Percentiles rank a stretch among this genome's conserved stretches.
These are phyloP conservation scores for Penicillium riverlandense DNA, from an alignment of 495 filamentous ascomycete species.

Conservation along the genomic window DNA sequence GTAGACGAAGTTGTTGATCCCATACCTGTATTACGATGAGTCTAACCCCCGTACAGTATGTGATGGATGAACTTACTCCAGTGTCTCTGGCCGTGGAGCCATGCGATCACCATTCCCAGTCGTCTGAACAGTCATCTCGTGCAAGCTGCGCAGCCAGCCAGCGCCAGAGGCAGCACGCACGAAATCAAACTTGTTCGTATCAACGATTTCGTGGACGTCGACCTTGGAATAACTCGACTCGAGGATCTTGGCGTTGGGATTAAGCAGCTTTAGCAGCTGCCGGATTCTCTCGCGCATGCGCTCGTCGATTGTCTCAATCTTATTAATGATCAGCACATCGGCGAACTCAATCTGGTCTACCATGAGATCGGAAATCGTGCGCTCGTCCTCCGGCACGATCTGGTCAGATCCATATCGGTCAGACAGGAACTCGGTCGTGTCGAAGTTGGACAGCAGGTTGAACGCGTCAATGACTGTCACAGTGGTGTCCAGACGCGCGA, in stretches of 20 bases:
- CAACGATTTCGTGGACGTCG: slow-evolving; percentile 43
- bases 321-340: slow-evolving; percentile 53
- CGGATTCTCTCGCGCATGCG: slow-evolving; percentile 31
- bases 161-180: slow-evolving; percentile 34
- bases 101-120: slow-evolving; percentile 35
- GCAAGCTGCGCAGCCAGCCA: slow-evolving; percentile 43
- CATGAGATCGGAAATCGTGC: slow-evolving; percentile 53
- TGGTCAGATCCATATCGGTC: slow-evolving; percentile 37
- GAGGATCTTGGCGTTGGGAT: slow-evolving; percentile 44
- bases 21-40: slow-evolving; percentile 26
- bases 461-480: slow-evolving; percentile 55
- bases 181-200: slow-evolving; percentile 41
- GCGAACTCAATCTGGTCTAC: slow-evolving; percentile 59
- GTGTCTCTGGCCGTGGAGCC: slow-evolving; percentile 49
- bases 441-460: slow-evolving; percentile 49
- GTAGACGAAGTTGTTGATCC: slow-evolving; percentile 52
- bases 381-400: slow-evolving; percentile 47
- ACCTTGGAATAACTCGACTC: slow-evolving; percentile 38
- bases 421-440: slow-evolving; percentile 49
- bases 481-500: slow-evolving; percentile 51
- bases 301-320: slow-evolving; percentile 37
- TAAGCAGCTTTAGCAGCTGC: slow-evolving; percentile 39
- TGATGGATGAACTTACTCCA: slow-evolving; percentile 33
- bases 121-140: slow-evolving; percentile 40
- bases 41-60: background rate